phyloP scores from a whole-genome alignment of 2,329 filamentous ascomycete genomes.

The Alternaria ventricosa region DNA sequence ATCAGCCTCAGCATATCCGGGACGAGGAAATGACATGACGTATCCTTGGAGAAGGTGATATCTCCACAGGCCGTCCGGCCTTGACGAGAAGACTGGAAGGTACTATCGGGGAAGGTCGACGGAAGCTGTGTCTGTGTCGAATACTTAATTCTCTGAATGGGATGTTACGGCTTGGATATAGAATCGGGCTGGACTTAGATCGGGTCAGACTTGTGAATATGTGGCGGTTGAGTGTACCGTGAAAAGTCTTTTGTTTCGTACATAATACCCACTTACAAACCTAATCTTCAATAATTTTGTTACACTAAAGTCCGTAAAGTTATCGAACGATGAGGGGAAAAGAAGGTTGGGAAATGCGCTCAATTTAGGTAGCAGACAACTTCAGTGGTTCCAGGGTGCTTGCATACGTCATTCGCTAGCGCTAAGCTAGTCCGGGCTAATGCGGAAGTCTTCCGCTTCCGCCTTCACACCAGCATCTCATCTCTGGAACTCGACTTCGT shows the following conservation, averaged over 20 bases:
- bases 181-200: background rate
- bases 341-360: background rate
- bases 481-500: background rate
- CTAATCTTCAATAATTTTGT: background rate
- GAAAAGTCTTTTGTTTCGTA: background rate
- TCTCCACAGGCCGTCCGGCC: background rate
- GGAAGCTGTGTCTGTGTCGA: rapidly evolving
- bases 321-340: background rate
- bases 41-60: background rate
- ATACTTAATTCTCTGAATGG: rapidly evolving
- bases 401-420: background rate
- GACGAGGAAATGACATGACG: too few species aligned
- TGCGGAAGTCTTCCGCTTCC: background rate
- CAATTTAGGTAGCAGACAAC: rapidly evolving
- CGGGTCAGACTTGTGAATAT: background rate
- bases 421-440: background rate
- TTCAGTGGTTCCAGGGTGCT: background rate
- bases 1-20: background rate
- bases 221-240: background rate
- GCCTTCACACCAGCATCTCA: background rate
- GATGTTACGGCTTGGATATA: background rate
- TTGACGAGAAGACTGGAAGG: rapidly evolving
- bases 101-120: rapidly evolving
- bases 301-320: background rate
- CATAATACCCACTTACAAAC: background rate